Base-by-base conservation (phyloP, 2,329 filamentous ascomycete species). In the Teratosphaeria gauchensis region DNA sequence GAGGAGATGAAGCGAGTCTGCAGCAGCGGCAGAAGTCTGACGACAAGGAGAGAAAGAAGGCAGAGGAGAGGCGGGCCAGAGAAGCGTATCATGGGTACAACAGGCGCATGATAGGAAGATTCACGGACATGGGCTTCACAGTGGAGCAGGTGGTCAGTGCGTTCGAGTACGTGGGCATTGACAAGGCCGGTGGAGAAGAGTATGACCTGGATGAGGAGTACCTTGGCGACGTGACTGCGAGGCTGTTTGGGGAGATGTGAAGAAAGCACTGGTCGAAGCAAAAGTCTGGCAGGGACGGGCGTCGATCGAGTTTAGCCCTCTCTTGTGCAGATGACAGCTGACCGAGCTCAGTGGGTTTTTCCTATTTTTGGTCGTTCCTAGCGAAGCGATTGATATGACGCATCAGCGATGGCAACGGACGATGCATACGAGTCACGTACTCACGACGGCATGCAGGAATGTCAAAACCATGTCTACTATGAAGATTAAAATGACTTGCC, bases 91-190 rank as follows among this genome's bases (percentile, higher is more conserved):
- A 87, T 63, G 92, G 94, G 2, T 97, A 95, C 74, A 92, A 91
- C 75, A 88, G 86, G 68, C 82, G 87, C 33, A 80, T 96, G 48
- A 84, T 97, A 63, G 85, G 94, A 68, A 83, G 87, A 4, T 97
- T 97, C 66, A 84, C 89, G 16, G 83, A 79, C 66, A 97, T 97
- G 92, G 92, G 92, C 11, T 97, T 97, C 67, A 86, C 90, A 58
- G 82, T 95, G 1, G 88, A 92, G 54, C 81, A 83, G n/a, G 90
- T 97, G 1, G 90, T 96, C 0, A 82, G 87, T 9, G 89, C 90
- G 0, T 95, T 96, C 58, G 81, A 87, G 56, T 88, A 82, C 61
- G 86, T 94, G 7, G 88, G 89, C 5, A 92, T 96, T 64, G 89
- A 92, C 62, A 83, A 83, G 19, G 90, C 87, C 65, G 82, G 81